A percentile compares a stretch with the other conserved stretches of the same genome.
phyloP scores from a whole-genome alignment of 2,329 filamentous ascomycete genomes.

The Fusarium falciforme region DNA sequence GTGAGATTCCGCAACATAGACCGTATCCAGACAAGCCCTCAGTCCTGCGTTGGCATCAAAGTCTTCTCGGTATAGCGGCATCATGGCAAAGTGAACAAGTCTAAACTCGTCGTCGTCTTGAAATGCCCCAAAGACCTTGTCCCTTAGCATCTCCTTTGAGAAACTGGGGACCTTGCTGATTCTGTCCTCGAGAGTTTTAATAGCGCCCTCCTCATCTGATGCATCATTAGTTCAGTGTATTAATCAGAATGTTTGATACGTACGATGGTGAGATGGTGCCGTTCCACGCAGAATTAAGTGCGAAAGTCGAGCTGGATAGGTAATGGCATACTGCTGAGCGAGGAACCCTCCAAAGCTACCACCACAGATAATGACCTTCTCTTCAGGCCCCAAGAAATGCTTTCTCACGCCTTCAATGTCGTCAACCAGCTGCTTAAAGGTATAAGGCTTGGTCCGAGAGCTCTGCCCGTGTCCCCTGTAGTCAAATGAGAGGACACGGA shows the following conservation, averaged over 20 bases:
- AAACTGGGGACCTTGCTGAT: constrained; percentile 25
- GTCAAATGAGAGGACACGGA: constrained; percentile 32
- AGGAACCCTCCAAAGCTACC: constrained; percentile 35
- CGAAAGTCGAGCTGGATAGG: constrained; percentile 15
- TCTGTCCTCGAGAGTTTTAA: constrained; percentile 17
- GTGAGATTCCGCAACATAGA: constrained; percentile 34
- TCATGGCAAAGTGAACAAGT: constrained; percentile 34
- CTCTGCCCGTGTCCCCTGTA: constrained; percentile 33
- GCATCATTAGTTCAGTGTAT: neutral
- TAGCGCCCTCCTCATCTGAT: constrained; percentile 33
- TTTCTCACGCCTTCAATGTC: constrained; percentile 25
- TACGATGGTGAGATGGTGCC: constrained; percentile 32
- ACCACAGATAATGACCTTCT: constrained; percentile 25
- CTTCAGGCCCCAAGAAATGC: constrained; percentile 12
- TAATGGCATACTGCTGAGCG: constrained; percentile 32
- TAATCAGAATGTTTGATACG: neutral
- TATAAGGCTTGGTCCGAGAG: constrained; percentile 33
- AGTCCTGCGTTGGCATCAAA: constrained; percentile 26
- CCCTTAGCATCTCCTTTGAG: constrained; percentile 23
- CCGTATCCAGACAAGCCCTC: constrained; percentile 8
- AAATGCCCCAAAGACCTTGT: constrained; percentile 33
- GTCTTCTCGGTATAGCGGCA: constrained; percentile 29
- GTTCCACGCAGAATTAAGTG: constrained; percentile 32
- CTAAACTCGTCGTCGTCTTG: constrained; percentile 22
- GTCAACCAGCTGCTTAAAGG: constrained; percentile 32